Base-by-base conservation (phyloP, 129 eudicot species). In the Sambucus nigra region DNA sequence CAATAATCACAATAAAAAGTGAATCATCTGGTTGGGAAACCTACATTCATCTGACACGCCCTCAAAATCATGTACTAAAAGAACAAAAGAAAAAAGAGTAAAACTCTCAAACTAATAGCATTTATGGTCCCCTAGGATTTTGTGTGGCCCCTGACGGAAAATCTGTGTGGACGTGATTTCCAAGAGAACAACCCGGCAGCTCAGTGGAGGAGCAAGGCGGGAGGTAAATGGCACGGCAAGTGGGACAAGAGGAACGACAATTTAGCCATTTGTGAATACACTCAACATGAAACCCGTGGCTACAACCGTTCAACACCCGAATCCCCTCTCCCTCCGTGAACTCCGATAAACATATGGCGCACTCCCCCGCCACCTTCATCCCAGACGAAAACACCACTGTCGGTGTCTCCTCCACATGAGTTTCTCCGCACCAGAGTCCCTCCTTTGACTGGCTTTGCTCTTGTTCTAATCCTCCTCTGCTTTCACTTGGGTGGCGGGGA, bases 281-380 rank as follows among this genome's bases (percentile, higher is more conserved):
- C 24, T 48, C 14, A 20, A 48, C 53, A 13, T 48, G 53, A 15
- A 48, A 48, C 53, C 53, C 53, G 14, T 48, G 53, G 7, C 21
- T 48, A 19, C 53, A 48, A 8, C 24, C 13, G 15, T 19, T 27
- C 53, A 48, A 8, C 14, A 48, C 53, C 53, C 53, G 23, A 8
- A 48, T 48, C 13, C 26, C 26, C 53, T 48, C 53, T 21, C 53
- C 53, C 53, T 48, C 53, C 2, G 13, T n/a, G 14, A 48, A 48
- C 27, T 48, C 53, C 28, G 53, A 19, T 10, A 48, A 27, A 27
- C 53, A 48, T 14, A 48, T 48, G 13, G 53, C 26, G 14, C 53
- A 48, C 53, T 23, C 53, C 12, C 42, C 42, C 6, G 42, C 42
- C 53, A 48, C 0, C 0, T 10, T 23, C 53, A 21, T 23, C 53